phyloP scores from a whole-genome alignment of 768 basidiomycete genomes.

The Hypsizygus marmoreus region DNA sequence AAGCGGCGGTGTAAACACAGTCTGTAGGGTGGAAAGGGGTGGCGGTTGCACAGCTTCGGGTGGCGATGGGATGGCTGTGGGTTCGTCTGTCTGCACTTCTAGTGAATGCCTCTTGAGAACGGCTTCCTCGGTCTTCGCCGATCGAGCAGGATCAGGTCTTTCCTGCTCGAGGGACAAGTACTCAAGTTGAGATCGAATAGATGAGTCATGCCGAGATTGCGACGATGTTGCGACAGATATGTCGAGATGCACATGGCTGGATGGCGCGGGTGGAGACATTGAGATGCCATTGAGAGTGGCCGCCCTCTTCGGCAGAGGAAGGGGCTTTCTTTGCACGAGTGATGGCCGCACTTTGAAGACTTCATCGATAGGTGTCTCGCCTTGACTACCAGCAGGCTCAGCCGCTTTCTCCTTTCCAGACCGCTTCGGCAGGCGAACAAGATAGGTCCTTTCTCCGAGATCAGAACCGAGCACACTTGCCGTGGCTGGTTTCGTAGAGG shows the following conservation, averaged over 20 bases:
- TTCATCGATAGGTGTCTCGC: constrained; percentile 51
- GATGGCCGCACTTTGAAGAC: constrained; percentile 59
- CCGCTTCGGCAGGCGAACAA: constrained; percentile 57
- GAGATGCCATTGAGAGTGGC: constrained; percentile 13
- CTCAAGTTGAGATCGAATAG: constrained; percentile 39
- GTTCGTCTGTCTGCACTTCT: constrained; percentile 24
- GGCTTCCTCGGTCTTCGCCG: constrained; percentile 49
- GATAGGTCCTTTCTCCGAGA: constrained; percentile 44
- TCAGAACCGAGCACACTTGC: constrained; percentile 34
- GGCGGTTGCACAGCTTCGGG: constrained; percentile 30
- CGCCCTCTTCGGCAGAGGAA: constrained; percentile 25
- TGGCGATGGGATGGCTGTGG: constrained; percentile 5
- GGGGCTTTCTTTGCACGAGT: constrained; percentile 40
- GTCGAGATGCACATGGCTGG: constrained; percentile 10
- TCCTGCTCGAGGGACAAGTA: constrained; percentile 37
- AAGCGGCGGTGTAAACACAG: constrained; percentile 43
- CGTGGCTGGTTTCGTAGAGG: constrained; percentile 18
- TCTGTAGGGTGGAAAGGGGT: constrained; percentile 42
- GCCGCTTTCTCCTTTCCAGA: constrained; percentile 37
- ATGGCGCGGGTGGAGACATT: constrained; percentile 2
- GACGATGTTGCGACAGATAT: constrained; percentile 20
- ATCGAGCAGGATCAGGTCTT: constrained; percentile 34
- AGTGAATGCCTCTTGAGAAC: constrained; percentile 41
- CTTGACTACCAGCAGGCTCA: constrained; percentile 25
- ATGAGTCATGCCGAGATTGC: constrained; percentile 30